Evolutionary conservation across 148 eudicot species (phyloP), one percentile per base, ranked within the genome.

Genomic region (Spergularia bocconei): DNA sequence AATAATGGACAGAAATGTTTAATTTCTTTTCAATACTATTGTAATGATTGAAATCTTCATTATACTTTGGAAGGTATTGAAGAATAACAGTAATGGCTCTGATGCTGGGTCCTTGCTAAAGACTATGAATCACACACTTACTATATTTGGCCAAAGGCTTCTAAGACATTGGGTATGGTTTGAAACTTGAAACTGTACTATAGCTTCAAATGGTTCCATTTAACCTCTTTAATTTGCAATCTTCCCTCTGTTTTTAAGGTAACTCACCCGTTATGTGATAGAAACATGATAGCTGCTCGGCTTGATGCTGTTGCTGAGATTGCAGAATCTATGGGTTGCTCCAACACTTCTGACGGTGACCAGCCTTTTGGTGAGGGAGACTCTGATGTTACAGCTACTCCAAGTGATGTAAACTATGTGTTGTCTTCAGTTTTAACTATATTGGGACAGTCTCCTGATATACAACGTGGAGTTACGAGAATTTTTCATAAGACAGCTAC

Each of bases 401-500:
- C 75, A 33, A 86, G 88, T 74, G 94, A 88, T 67, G 19, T 90
- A 48, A 85, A 83, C 82, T 84, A 69, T 72, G 55, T 89, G 70
- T 79, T 94, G 67, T 86, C 91, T 79, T 91, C 96, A 63, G 88
- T 91, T 80, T 81, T 94, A 78, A 86, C 78, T 70, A 72, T 79
- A 39, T 80, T 94, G 79, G 90, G 87, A 81, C 85, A 83, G 77
- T 83, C 90, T 62, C 81, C 88, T 81, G 98, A 94, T 85, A 79
- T 94, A 71, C 98, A 91, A 66, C 97, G 98, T 80, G 98, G 98
- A 62, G 82, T 94, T 71, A 88, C 97, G 63, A 90, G 98, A 86
- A 90, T 94, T 69, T 91, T 91, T 64, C 98, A 94, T 79, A 82
- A 82, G 85, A 94, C 97, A 66, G 89, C 96, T 39, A 91, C 92